Base-by-base conservation (phyloP, 1,284 basidiomycete genomes). In the Moesziomyces aphidis region DNA sequence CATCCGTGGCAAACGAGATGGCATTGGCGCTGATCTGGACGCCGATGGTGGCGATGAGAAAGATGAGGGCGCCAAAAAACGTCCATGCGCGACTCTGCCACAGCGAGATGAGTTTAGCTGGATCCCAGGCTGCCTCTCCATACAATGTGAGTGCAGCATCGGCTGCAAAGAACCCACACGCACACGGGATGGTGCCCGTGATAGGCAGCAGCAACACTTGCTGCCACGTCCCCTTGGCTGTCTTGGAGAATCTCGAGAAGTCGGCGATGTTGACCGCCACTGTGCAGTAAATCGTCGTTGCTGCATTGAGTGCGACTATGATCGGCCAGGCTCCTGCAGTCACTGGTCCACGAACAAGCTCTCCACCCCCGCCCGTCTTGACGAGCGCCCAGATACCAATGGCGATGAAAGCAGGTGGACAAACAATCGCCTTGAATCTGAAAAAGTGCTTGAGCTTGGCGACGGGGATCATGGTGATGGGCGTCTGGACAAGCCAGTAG, bases 21-120 rank as follows among this genome's bases (percentile, higher is more conserved):
- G 59, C 57, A 21, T 72, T 66, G 17, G 63, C 68, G 19, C 36
- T 43, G 23, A 72, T 57, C 22, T 70, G 60, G 45, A 70, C 67
- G 0, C 67, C 67, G 7, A 70, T 31, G 1, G 61, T 70, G 15
- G 67, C 54, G 53, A 70, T 65, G 10, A 70, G 39, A 24, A 70
- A 70, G 15, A 65, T 43, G 7, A 65, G 50, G 8, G 51, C 62
- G 11, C 67, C 67, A 13, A 65, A 60, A 21, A 63, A 70, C 31
- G 56, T 61, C 42, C 49, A 50, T 4, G 62, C 39, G 23, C 56
- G 13, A 24, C 36, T 61, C 5, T 26, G 43, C 62, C 61, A 65
- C 15, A 61, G 36, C 7, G 42, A 45, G 34, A 70, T 55, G 11
- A 70, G 50, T 39, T 50, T 54, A 13, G 60, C 61, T 3, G 67